Conservation (phyloP, 306 rosid genomes). For the Prunus mira region DNA sequence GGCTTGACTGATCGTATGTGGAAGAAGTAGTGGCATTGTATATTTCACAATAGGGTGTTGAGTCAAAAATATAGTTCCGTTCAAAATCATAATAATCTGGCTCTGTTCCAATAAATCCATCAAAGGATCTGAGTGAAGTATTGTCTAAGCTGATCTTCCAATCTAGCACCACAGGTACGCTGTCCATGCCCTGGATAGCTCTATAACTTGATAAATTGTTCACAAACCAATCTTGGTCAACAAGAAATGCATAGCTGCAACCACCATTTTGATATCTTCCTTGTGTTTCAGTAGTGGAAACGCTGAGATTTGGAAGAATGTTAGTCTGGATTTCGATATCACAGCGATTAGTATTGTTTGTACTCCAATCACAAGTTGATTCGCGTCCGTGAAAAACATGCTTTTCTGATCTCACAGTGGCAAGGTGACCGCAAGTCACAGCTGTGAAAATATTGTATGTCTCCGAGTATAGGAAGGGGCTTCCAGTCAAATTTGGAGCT, state of each 20-base stretch:
- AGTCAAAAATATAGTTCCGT: neutral
- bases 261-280: too few relatives aligned
- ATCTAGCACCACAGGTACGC: constrained; percentile 9
- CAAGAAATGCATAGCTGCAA: constrained; percentile 10
- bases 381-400: neutral
- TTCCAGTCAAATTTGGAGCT: neutral
- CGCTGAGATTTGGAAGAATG: neutral
- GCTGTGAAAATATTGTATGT: neutral
- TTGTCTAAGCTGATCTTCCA: constrained; percentile 3
- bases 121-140: too few relatives aligned
- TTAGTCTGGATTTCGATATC: neutral
- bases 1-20: neutral
- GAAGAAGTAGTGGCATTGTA: neutral
- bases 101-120: too few relatives aligned
- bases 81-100: too few relatives aligned
- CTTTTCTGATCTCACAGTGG: too few relatives aligned
- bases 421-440: neutral
- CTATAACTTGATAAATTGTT: too few relatives aligned
- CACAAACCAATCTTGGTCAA: constrained; percentile 2
- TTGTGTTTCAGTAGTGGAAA: too few relatives aligned
- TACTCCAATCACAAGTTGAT: too few relatives aligned
- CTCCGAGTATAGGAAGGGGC: neutral
- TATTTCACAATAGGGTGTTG: neutral
- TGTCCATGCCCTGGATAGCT: neutral
- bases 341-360: too few relatives aligned